Conservation (phyloP, 257 asterid genomes). For the Paraleonurus japonicus region DNA sequence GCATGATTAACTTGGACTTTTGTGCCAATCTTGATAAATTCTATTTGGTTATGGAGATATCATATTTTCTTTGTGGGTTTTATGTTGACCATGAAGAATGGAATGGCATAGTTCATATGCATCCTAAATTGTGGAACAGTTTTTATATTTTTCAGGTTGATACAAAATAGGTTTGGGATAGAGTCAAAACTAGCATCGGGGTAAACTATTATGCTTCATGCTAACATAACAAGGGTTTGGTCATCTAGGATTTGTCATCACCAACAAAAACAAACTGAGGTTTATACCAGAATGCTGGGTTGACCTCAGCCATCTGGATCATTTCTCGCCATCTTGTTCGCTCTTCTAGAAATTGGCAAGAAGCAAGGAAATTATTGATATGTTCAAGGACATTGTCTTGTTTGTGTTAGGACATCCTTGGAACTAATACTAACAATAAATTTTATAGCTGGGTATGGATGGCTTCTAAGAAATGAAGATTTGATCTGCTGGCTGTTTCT, state of each 20-base stretch:
- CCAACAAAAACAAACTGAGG: not conserved
- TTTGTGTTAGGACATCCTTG: not conserved
- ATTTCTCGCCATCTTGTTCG: not conserved
- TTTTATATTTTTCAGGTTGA: not conserved
- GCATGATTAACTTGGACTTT: slow-evolving; percentile 24
- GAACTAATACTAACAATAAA: not conserved
- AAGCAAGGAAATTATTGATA: not conserved
- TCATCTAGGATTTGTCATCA: not conserved
- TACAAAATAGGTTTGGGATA: not conserved
- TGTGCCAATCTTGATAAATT: not conserved
- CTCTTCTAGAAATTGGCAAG: slow-evolving; percentile 16
- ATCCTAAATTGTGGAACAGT: not conserved
- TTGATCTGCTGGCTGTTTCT: not conserved
- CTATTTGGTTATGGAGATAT: slow-evolving; percentile 7
- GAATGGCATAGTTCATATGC: not conserved
- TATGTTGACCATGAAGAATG: not conserved
- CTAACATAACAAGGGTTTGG: not conserved
- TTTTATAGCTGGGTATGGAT: not conserved
- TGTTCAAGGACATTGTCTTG: not conserved
- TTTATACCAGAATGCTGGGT: not conserved
- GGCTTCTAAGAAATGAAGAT: not conserved
- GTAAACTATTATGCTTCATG: not conserved
- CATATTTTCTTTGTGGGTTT: not conserved
- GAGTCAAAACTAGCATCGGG: not conserved
- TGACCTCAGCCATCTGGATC: not conserved